These are phyloP conservation scores for Auricularia sp. DNA, from an alignment of 768 basidiomycete species.

Conservation along the genomic window DNA sequence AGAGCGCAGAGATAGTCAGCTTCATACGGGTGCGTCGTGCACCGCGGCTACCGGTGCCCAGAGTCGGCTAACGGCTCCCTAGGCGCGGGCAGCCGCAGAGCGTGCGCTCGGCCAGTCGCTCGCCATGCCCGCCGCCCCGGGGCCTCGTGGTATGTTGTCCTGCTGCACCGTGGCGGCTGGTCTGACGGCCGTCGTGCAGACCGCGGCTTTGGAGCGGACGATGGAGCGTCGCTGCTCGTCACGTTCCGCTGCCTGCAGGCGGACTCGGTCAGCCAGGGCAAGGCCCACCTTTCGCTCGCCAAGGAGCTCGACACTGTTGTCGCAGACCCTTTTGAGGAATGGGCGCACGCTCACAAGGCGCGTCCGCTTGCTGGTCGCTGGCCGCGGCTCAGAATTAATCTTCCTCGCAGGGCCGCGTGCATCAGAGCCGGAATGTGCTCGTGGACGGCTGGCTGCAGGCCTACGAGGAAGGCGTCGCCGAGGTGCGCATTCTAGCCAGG, in stretches of 20 bases:
- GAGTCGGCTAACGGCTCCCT: constrained; percentile 4
- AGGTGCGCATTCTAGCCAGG: constrained; percentile 31
- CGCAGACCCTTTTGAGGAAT: constrained; percentile 68
- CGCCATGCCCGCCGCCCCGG: constrained; percentile 37
- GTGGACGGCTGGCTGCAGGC: constrained; percentile 56
- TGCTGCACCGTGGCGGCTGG: constrained; percentile 7
- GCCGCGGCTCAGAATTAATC: constrained; percentile 4
- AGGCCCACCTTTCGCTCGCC: constrained; percentile 58
- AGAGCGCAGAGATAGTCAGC: constrained; percentile 72
- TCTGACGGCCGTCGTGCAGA: constrained; percentile 25
- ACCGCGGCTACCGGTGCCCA: background rate
- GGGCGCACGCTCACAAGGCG: constrained; percentile 70
- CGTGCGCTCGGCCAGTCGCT: constrained; percentile 50
- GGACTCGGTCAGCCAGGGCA: constrained; percentile 63
- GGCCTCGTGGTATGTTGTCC: constrained; percentile 34
- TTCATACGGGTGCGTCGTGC: constrained; percentile 62
- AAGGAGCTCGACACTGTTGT: constrained; percentile 68
- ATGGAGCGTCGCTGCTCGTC: constrained; percentile 72
- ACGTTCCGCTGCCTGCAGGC: constrained; percentile 71
- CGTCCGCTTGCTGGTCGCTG: constrained; percentile 7
- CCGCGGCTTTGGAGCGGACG: constrained; percentile 65
- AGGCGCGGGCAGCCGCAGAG: constrained; percentile 71
- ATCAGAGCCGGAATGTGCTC: constrained; percentile 43
- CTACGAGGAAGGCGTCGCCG: constrained; percentile 59
- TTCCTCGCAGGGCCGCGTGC: constrained; percentile 44